Conservation (phyloP, 768 basidiomycete genomes). For the Rhodocollybia butyracea region DNA sequence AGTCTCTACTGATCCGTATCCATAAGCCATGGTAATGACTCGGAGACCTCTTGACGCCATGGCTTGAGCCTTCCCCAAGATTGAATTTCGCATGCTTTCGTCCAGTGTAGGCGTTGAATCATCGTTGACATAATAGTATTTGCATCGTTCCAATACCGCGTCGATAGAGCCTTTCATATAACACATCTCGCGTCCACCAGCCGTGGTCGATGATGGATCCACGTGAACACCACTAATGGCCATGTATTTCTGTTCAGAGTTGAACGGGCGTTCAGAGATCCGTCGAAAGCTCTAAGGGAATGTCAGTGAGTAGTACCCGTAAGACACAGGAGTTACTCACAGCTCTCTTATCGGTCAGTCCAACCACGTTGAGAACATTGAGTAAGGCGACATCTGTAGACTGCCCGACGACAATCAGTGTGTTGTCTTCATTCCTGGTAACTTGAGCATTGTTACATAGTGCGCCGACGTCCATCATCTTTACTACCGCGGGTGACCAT, state of each 20-base stretch:
- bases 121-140: conserved; percentile 86
- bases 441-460: conserved; percentile 86
- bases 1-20: conserved; percentile 57
- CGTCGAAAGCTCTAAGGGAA: conserved; percentile 58
- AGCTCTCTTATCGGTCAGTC: conserved; percentile 63
- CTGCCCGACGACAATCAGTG: conserved; percentile 65
- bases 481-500: conserved; percentile 65
- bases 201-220: conserved; percentile 30
- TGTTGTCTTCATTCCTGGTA: conserved; percentile 61
- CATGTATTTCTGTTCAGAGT: conserved; percentile 93
- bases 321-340: conserved; percentile 39
- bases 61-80: conserved; percentile 66
- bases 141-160: conserved; percentile 79
- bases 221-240: conserved; percentile 76
- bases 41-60: conserved; percentile 78
- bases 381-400: conserved; percentile 91
- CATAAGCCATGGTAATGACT: conserved; percentile 91
- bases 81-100: conserved; percentile 58
- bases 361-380: conserved; percentile 70
- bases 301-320: not conserved
- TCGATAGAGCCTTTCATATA: conserved; percentile 95
- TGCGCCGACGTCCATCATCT: conserved; percentile 78
- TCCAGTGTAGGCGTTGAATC: conserved; percentile 85
- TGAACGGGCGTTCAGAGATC: conserved; percentile 83
- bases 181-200: conserved; percentile 63